Conservation (phyloP, 306 rosid species). For the Corylus avellana region DNA sequence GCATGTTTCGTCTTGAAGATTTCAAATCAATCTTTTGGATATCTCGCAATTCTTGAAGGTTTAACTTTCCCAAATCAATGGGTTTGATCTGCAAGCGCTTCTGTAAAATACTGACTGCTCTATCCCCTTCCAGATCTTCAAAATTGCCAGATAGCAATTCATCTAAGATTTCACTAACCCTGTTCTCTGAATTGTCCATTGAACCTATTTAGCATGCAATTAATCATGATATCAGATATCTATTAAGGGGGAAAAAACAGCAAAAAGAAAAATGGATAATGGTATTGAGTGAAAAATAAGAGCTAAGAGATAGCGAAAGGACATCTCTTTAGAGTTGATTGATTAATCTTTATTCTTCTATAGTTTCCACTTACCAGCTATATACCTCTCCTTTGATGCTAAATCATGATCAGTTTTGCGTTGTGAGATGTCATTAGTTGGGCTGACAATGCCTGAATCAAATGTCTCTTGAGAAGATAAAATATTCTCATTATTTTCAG, state of each 20-base stretch:
- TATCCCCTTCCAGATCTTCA: slow-evolving; percentile 68
- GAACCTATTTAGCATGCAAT: slow-evolving; percentile 45
- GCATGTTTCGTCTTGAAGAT: slow-evolving; percentile 38
- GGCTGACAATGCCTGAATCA: slow-evolving; percentile 38
- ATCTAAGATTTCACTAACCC: slow-evolving; percentile 44
- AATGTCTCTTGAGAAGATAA: slow-evolving; percentile 49
- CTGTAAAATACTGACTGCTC: slow-evolving; percentile 52
- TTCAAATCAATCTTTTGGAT: slow-evolving; percentile 42
- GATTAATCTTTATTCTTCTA: background rate
- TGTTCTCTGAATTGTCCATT: slow-evolving; percentile 37
- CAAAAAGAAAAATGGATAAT: background rate
- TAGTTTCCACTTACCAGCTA: slow-evolving; percentile 40
- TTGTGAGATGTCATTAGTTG: slow-evolving; percentile 33
- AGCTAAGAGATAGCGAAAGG: background rate
- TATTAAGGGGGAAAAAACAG: background rate
- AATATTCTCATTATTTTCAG: slow-evolving; percentile 33
- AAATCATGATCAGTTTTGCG: slow-evolving; percentile 25
- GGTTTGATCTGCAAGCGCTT: slow-evolving; percentile 72
- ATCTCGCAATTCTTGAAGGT: slow-evolving; percentile 61
- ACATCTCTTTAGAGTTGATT: background rate
- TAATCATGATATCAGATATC: slow-evolving; percentile 9
- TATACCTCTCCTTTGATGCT: slow-evolving; percentile 35
- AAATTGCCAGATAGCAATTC: slow-evolving; percentile 48
- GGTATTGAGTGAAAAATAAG: background rate
- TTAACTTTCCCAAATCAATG: slow-evolving; percentile 49